Conservation (phyloP, 2,329 filamentous ascomycete genomes). For the Fusarium paranaense region DNA sequence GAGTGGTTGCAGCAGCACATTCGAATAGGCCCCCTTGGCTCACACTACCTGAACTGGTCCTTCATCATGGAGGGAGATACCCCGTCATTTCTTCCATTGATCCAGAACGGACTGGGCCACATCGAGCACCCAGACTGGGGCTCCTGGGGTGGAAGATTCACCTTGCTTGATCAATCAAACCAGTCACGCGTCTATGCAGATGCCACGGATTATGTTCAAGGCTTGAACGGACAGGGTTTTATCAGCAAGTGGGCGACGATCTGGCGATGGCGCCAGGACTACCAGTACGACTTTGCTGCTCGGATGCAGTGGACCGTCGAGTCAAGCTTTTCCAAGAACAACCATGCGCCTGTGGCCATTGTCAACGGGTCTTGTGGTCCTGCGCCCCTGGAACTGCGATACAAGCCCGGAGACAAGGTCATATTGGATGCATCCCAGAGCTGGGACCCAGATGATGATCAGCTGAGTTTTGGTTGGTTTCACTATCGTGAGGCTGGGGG, state of each 20-base stretch:
- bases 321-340: not conserved
- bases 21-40: constrained; percentile 58
- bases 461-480: not conserved
- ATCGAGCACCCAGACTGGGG: constrained; percentile 59
- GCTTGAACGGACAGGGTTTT: constrained; percentile 7
- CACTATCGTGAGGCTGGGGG: constrained; percentile 2
- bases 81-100: constrained; percentile 58
- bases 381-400: not conserved
- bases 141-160: constrained; percentile 61
- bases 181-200: constrained; percentile 31
- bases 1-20: constrained; percentile 64
- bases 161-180: constrained; percentile 41
- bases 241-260: constrained; percentile 47
- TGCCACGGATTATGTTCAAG: constrained; percentile 39
- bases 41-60: constrained; percentile 55
- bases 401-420: not conserved
- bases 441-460: not conserved
- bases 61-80: constrained; percentile 65
- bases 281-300: constrained; percentile 55
- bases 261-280: constrained; percentile 55
- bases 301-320: constrained; percentile 53
- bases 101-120: constrained; percentile 50
- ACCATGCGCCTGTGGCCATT: not conserved
- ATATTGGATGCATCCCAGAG: not conserved
- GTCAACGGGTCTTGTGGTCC: not conserved